phyloP scores from a whole-genome alignment of 2,329 filamentous ascomycete genomes.

The Colletotrichum tamarilloi region DNA sequence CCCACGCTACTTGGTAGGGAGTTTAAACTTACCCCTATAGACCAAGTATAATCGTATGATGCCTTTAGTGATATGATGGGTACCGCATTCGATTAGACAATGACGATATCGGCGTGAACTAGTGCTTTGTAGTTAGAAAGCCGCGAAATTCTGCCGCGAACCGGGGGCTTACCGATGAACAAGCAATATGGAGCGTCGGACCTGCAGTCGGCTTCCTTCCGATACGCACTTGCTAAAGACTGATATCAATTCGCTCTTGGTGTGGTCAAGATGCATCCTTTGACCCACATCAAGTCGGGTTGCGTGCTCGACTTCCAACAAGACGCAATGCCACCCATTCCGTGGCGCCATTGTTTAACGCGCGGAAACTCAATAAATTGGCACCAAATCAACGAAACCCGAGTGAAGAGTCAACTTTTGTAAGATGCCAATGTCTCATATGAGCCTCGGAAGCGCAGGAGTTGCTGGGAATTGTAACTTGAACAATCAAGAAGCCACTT shows the following conservation, averaged over 20 bases:
- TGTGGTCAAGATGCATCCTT: background rate
- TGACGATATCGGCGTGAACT: slow-evolving; percentile 6
- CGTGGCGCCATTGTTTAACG: slow-evolving; percentile 16
- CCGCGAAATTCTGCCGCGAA: background rate
- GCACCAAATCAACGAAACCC: background rate
- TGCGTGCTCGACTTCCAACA: slow-evolving; percentile 27
- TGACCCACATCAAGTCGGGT: slow-evolving; percentile 16
- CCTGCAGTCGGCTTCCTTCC: background rate
- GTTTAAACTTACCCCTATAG: too few species aligned
- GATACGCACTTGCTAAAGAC: background rate
- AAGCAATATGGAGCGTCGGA: background rate
- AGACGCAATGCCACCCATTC: slow-evolving; percentile 20
- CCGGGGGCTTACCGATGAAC: too few species aligned
- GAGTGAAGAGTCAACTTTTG: too few species aligned
- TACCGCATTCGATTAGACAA: background rate
- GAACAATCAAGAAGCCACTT: background rate
- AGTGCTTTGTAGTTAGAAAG: background rate
- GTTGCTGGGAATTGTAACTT: background rate
- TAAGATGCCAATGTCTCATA: too few species aligned
- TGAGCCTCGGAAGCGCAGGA: background rate
- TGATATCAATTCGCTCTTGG: background rate
- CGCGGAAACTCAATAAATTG: background rate
- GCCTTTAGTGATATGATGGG: background rate
- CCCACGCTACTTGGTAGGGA: too few species aligned
- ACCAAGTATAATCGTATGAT: background rate